Conservation (phyloP, 2,329 filamentous ascomycete genomes). For the Mycosphaerelloides madeirae region DNA sequence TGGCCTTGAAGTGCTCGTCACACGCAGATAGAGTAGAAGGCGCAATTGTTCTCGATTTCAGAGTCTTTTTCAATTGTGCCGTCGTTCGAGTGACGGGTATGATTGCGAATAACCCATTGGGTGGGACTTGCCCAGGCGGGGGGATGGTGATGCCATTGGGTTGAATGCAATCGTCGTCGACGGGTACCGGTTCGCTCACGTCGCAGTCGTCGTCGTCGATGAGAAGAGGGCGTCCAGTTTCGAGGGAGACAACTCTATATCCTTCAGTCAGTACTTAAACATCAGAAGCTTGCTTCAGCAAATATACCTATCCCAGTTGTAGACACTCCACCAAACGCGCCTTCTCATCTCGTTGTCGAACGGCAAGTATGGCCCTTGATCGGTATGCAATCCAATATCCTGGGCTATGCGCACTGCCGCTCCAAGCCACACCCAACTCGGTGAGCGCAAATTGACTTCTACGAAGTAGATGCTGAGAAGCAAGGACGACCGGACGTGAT, state of each 20-base stretch:
- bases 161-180: slow-evolving; percentile 74
- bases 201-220: slow-evolving; percentile 90
- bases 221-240: slow-evolving; percentile 72
- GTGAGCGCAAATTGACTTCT: slow-evolving; percentile 80
- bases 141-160: slow-evolving; percentile 43
- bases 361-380: slow-evolving; percentile 66
- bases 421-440: slow-evolving; percentile 81
- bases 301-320: slow-evolving; percentile 74
- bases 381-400: slow-evolving; percentile 73
- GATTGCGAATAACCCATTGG: slow-evolving; percentile 69
- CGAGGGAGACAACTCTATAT: slow-evolving; percentile 64
- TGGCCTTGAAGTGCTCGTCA: slow-evolving; percentile 73
- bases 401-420: slow-evolving; percentile 75
- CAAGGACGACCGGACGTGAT: slow-evolving; percentile 67
- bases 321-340: slow-evolving; percentile 90
- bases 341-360: slow-evolving; percentile 82
- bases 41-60: slow-evolving; percentile 64
- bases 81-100: slow-evolving; percentile 79
- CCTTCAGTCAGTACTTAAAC: slow-evolving; percentile 5
- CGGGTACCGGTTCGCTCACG: slow-evolving; percentile 68
- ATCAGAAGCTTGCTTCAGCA: background rate
- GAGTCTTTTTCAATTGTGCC: slow-evolving; percentile 64
- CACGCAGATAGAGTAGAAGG: slow-evolving; percentile 67
- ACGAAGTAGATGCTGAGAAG: slow-evolving; percentile 74
- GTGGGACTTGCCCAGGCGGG: slow-evolving; percentile 44